Percentiles rank a stretch among this genome's conserved stretches.
phyloP scores from a whole-genome alignment of 768 basidiomycete species.

The Lepiota brunneoincarnata region DNA sequence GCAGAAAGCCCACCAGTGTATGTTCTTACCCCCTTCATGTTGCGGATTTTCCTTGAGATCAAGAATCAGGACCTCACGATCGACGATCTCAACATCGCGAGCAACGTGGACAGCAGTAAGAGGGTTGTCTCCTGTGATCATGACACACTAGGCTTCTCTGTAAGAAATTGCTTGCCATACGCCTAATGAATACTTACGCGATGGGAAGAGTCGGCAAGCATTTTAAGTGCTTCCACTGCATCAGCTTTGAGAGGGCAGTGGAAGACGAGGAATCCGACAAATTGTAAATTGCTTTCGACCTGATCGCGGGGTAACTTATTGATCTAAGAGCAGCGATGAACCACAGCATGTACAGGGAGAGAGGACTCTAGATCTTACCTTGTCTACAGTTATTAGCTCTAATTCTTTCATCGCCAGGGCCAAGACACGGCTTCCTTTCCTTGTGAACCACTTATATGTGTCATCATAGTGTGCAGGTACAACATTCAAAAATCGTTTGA shows the following conservation, averaged over 20 bases:
- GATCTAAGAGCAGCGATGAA: slow-evolving; percentile 49
- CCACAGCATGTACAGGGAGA: neutral
- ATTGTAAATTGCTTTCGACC: slow-evolving; percentile 75
- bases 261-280: slow-evolving; percentile 98
- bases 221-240: slow-evolving; percentile 86
- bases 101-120: slow-evolving; percentile 97
- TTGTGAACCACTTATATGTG: slow-evolving; percentile 92
- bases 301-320: slow-evolving; percentile 81
- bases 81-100: slow-evolving; percentile 94
- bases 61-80: slow-evolving; percentile 90
- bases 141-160: slow-evolving; percentile 70
- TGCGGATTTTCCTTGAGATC: slow-evolving; percentile 83
- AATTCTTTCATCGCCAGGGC: slow-evolving; percentile 89
- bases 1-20: neutral
- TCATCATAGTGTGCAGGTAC: slow-evolving; percentile 87
- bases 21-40: slow-evolving; percentile 60
- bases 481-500: slow-evolving; percentile 76
- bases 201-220: slow-evolving; percentile 95
- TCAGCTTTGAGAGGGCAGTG: slow-evolving; percentile 96
- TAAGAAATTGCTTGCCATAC: neutral
- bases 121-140: slow-evolving; percentile 99
- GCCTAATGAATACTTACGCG: slow-evolving; percentile 55
- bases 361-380: slow-evolving; percentile 42
- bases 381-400: slow-evolving; percentile 65
- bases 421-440: slow-evolving; percentile 90